Evolutionary conservation across 2,329 filamentous ascomycete genomes (phyloP).

Genomic region (Tolypocladium cylindrosporum): DNA sequence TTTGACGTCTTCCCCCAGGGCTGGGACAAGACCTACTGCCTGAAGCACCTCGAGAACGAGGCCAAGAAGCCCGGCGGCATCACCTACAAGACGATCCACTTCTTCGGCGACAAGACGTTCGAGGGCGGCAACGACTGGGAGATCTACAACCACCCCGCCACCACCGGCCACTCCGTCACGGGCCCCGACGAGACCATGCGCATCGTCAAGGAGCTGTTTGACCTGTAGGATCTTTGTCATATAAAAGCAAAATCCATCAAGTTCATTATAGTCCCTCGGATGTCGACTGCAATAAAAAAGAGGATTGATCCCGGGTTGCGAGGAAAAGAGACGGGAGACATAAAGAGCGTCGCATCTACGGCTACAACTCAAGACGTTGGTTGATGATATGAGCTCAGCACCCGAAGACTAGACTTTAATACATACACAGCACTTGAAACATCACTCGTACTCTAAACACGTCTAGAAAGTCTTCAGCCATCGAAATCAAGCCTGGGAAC

Average conservation of each 20-base stretch:
- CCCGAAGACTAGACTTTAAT: neutral
- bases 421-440: neutral
- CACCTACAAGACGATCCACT: constrained; percentile 81
- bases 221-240: constrained; percentile 32
- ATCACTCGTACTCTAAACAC: neutral
- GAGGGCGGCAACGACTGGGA: constrained; percentile 92
- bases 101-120: constrained; percentile 95
- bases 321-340: neutral
- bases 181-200: constrained; percentile 73
- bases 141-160: constrained; percentile 76
- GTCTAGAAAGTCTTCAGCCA: too few relatives aligned
- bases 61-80: constrained; percentile 59
- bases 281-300: neutral
- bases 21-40: constrained; percentile 98
- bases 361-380: too few relatives aligned
- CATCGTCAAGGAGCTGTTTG: constrained; percentile 73
- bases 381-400: neutral
- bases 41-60: constrained; percentile 77
- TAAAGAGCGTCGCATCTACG: neutral
- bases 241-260: neutral
- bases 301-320: neutral
- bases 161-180: constrained; percentile 74
- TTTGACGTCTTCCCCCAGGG: constrained; percentile 96
- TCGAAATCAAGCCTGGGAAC: neutral
- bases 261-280: neutral